phyloP scores from a whole-genome alignment of 306 rosid genomes.

The Sophora flavescens region DNA sequence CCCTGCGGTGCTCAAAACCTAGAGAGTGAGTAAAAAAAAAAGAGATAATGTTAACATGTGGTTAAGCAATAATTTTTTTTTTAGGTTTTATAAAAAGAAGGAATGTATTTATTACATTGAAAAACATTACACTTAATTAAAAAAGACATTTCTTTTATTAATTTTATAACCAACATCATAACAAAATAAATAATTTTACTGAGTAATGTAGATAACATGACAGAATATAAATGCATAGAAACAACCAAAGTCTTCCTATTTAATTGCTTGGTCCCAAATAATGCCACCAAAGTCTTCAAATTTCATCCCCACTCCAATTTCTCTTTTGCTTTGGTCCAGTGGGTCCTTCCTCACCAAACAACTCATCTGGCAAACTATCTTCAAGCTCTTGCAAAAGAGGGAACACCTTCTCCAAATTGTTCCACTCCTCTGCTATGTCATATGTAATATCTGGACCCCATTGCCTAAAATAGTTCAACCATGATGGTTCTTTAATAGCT shows the following conservation, averaged over 20 bases:
- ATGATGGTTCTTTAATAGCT: constrained; percentile 36
- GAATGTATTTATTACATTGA: too few relatives aligned
- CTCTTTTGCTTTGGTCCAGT: constrained; percentile 51
- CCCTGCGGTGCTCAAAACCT: too few relatives aligned
- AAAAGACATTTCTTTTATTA: too few relatives aligned
- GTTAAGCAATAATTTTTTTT: too few relatives aligned
- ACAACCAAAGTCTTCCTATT: neutral
- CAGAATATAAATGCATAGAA: neutral
- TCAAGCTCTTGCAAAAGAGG: constrained; percentile 33
- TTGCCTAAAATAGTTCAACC: constrained; percentile 44
- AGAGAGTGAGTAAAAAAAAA: too few relatives aligned
- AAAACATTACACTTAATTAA: too few relatives aligned
- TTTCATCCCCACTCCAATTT: constrained; percentile 49
- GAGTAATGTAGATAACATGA: neutral
- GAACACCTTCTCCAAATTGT: constrained; percentile 33
- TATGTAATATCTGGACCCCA: constrained; percentile 49
- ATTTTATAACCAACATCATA: too few relatives aligned
- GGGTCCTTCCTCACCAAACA: constrained; percentile 51
- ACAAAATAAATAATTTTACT: too few relatives aligned
- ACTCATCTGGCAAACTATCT: constrained; percentile 34
- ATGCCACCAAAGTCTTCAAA: constrained; percentile 5
- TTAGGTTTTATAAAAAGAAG: too few relatives aligned
- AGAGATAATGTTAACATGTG: too few relatives aligned
- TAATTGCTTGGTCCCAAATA: neutral
- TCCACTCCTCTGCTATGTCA: constrained; percentile 34